Evolutionary conservation across 805 yeast genomes (phyloP).

Genomic region (Millerozyma miso): DNA sequence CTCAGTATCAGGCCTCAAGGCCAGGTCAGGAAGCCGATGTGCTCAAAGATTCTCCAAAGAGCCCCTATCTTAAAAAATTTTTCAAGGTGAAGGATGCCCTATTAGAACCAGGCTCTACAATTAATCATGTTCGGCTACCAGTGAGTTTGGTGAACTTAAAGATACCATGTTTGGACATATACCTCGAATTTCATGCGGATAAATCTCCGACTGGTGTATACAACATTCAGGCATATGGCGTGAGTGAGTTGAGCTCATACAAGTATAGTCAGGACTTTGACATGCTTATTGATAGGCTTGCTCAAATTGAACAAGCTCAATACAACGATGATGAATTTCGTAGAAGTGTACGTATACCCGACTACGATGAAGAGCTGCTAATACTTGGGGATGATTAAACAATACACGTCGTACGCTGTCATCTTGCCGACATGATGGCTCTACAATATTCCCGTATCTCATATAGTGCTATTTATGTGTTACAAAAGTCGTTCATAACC

Average conservation of each 20-base stretch:
- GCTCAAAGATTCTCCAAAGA: conserved; percentile 4
- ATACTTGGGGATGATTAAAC: conserved; percentile 1
- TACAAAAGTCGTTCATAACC: no score
- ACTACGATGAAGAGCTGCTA: neutral
- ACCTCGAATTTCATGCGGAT: conserved; percentile 19
- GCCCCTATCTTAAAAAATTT: conserved; percentile 28
- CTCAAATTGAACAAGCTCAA: neutral
- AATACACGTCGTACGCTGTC: no score
- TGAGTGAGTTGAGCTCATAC: conserved; percentile 23
- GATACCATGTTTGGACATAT: conserved; percentile 30
- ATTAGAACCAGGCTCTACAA: conserved; percentile 9
- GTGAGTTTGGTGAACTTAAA: conserved; percentile 28
- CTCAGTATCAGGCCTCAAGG: conserved; percentile 14
- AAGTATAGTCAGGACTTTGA: conserved; percentile 20
- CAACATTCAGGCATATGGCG: conserved; percentile 26
- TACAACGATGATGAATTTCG: neutral
- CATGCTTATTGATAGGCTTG: conserved; percentile 9
- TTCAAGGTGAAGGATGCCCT: conserved; percentile 24
- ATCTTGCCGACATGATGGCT: no score
- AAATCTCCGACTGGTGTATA: conserved; percentile 12
- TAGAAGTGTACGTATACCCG: neutral
- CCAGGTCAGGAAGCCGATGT: conserved; percentile 3
- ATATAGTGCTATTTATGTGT: no score
- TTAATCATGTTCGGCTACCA: conserved; percentile 31
- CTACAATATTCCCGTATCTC: no score